Percentiles rank a stretch among this genome's conserved stretches.
Conservation (phyloP, 2,329 filamentous ascomycete species). For the Lomentospora prolificans region DNA sequence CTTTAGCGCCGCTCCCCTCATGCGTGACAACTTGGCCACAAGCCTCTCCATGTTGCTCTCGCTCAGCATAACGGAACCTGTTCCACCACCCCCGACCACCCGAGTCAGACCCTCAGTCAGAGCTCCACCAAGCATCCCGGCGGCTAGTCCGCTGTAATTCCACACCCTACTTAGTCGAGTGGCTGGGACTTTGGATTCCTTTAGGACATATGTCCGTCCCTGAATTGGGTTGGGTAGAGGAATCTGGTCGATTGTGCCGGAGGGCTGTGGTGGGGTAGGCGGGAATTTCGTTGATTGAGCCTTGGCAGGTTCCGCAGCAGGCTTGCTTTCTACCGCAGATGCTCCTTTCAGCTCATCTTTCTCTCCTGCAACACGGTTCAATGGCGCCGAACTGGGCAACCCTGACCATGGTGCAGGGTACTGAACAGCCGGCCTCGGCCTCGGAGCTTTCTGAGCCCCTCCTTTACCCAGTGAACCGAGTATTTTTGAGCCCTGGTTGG, state of each 20-base stretch:
- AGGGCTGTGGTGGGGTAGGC: not conserved
- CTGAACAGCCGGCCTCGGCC: conserved; percentile 9
- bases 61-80: conserved; percentile 77
- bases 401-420: conserved; percentile 7
- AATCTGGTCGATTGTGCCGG: not conserved
- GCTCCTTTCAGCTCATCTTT: not conserved
- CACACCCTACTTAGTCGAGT: conserved; percentile 79
- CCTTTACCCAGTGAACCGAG: conserved; percentile 26
- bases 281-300: not conserved
- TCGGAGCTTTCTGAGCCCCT: conserved; percentile 9
- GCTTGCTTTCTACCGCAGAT: not conserved
- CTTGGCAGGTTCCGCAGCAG: not conserved
- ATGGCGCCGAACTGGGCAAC: not conserved
- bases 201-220: conserved; percentile 52
- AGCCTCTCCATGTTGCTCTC: conserved; percentile 86
- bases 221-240: conserved; percentile 2
- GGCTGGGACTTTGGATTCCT: conserved; percentile 84
- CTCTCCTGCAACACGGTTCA: not conserved
- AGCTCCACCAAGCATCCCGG: conserved; percentile 90
- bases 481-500: conserved; percentile 30
- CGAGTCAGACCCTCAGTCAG: conserved; percentile 77
- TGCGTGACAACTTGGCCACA: conserved; percentile 84
- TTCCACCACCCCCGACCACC: conserved; percentile 55
- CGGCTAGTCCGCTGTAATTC: conserved; percentile 90
- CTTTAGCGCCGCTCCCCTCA: conserved; percentile 96